These are phyloP conservation scores for Peronospora farinosa DNA, from an alignment of 352 stramenopile genomes.

Conservation along the genomic window DNA sequence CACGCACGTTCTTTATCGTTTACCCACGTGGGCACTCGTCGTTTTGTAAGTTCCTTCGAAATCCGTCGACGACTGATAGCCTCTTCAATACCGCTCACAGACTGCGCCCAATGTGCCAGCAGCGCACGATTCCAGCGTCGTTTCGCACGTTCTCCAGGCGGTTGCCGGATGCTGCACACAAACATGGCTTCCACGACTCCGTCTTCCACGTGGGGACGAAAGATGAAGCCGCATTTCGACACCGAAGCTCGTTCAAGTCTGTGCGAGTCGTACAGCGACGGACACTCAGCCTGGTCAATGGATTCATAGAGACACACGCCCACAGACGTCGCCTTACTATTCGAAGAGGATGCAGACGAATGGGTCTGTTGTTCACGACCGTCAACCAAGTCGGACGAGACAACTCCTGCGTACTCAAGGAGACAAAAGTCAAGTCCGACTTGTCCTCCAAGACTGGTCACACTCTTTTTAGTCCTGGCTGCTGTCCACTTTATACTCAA, in stretches of 20 bases:
- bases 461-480: constrained; percentile 59
- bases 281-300: constrained; percentile 74
- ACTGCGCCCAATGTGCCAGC: constrained; percentile 65
- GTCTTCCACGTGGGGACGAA: constrained; percentile 49
- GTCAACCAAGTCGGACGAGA: constrained; percentile 48
- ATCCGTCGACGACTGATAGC: constrained; percentile 62
- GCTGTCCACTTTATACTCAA: constrained; percentile 79
- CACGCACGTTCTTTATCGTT: constrained; percentile 76
- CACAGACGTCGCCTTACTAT: constrained; percentile 4
- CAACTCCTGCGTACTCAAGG: constrained; percentile 67
- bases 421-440: constrained; percentile 65
- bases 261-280: constrained; percentile 64
- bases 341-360: not conserved
- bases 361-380: constrained; percentile 29
- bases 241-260: constrained; percentile 60
- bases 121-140: constrained; percentile 59
- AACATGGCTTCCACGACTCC: constrained; percentile 69
- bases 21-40: constrained; percentile 68
- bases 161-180: constrained; percentile 74
- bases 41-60: constrained; percentile 64
- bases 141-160: constrained; percentile 46
- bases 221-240: constrained; percentile 77
- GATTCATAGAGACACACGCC: constrained; percentile 77
- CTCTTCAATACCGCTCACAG: constrained; percentile 59
- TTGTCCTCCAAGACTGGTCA: constrained; percentile 36